Evolutionary conservation across 805 yeast species (phyloP), one percentile per base, ranked within the genome.

Genomic region (Vanderwaltozyma tropicalis): DNA sequence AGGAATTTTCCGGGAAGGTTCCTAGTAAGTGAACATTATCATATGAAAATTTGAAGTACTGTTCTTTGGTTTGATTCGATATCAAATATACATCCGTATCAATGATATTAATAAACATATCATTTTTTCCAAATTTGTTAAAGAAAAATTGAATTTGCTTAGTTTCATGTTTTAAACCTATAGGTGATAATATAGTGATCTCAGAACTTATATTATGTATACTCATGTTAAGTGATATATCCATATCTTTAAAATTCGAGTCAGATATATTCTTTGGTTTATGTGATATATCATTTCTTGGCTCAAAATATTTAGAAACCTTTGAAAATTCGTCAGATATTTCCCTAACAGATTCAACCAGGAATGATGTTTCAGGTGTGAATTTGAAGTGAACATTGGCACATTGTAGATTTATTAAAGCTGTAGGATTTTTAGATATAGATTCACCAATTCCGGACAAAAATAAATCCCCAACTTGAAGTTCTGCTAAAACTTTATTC

Each of bases 11-110:
- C 1, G 33, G 29, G 7, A 27, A 26, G 1, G 16, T 17, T 15
- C 24, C 21, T 9, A 41, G 44, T 13, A 48, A 14, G 28, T 47
- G 44, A 2, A 53, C 36, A 32, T 52, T 50, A n/a, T 51, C 48
- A 14, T 46, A 34, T 1, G 59, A 52, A 18, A 54, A 40, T 32
- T 49, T 50, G 28, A 47, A 43, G 32, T 53, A 53, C 14, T 53
- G 55, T 28, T 53, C 56, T 11, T 48, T 48, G 1, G 57, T 50
- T 27, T 50, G 47, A 26, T 52, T 47, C 1, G 59, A 54, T 15
- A 46, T 52, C 18, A 53, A 32, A 31, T 39, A 45, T 7, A 52
- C 30, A 39, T 53, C 55, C 5, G 51, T 42, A 32, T 53, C 55
- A 48, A 52, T 41, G 5, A 53, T 33, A 26, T 44, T 46, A 2